These are phyloP conservation scores for Tuber aestivum DNA, from an alignment of 495 filamentous ascomycete species.

Conservation along the genomic window DNA sequence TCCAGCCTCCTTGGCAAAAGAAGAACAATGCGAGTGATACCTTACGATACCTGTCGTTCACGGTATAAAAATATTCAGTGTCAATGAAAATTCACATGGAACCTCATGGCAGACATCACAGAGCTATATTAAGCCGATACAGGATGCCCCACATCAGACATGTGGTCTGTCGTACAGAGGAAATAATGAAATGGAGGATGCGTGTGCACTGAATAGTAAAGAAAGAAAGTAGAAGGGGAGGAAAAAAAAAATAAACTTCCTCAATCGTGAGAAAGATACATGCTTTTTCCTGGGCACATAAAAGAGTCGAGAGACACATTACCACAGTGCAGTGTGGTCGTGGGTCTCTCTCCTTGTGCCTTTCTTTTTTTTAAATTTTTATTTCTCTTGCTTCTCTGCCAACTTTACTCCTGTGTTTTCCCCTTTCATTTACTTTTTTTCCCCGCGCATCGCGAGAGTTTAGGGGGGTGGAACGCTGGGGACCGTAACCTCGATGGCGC, in stretches of 20 bases:
- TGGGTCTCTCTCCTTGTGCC: background rate
- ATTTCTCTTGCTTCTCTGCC: background rate
- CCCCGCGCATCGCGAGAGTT: background rate
- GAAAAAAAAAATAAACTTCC: background rate
- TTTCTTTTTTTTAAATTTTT: no score
- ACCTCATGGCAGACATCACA: background rate
- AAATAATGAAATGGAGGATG: background rate
- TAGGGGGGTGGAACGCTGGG: conserved; percentile 11
- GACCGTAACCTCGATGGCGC: conserved; percentile 12
- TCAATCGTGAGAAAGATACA: background rate
- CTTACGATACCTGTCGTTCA: background rate
- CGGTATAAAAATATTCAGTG: background rate
- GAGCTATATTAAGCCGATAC: background rate
- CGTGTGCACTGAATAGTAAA: background rate
- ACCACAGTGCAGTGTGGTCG: background rate
- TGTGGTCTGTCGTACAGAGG: background rate
- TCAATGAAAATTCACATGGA: background rate
- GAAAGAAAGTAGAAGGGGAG: background rate
- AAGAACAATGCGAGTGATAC: background rate
- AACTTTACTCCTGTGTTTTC: background rate
- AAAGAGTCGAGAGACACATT: background rate
- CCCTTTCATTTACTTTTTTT: background rate
- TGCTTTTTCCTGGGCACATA: background rate
- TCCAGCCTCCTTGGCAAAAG: background rate
- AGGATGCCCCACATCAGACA: background rate